Evolutionary conservation across 495 filamentous ascomycete species (phyloP).

Genomic region (Neohortaea acidophila): DNA sequence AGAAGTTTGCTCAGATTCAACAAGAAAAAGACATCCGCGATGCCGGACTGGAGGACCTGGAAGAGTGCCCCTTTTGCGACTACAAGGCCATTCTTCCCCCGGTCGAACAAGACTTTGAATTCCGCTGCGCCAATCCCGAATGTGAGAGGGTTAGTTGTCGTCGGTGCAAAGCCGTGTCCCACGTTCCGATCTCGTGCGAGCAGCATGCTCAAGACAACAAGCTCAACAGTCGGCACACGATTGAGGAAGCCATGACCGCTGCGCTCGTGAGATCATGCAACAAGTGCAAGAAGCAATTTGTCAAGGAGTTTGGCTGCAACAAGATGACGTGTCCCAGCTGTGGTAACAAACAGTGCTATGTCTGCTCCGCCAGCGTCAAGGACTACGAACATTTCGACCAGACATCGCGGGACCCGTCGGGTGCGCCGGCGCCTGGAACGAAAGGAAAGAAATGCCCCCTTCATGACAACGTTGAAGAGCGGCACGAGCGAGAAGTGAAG

Average conservation of each 20-base stretch:
- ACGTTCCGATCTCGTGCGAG: constrained; percentile 60
- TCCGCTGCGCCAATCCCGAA: constrained; percentile 49
- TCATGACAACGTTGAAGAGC: constrained; percentile 45
- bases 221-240: constrained; percentile 41
- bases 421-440: not conserved
- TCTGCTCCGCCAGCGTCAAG: constrained; percentile 47
- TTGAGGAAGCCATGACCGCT: constrained; percentile 74
- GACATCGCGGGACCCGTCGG: constrained; percentile 16
- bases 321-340: constrained; percentile 61
- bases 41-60: constrained; percentile 24
- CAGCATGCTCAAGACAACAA: constrained; percentile 48
- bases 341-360: constrained; percentile 47
- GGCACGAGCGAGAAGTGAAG: constrained; percentile 50
- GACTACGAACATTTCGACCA: constrained; percentile 39
- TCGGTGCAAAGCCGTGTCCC: constrained; percentile 52
- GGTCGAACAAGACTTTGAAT: constrained; percentile 55
- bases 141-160: constrained; percentile 60
- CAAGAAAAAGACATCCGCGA: constrained; percentile 47
- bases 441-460: constrained; percentile 43
- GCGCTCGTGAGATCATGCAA: constrained; percentile 69
- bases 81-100: constrained; percentile 60
- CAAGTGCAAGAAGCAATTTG: constrained; percentile 32
- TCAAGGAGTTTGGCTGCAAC: constrained; percentile 74
- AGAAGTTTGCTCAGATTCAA: constrained; percentile 51
- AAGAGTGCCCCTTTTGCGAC: constrained; percentile 64